phyloP scores from a whole-genome alignment of 176 grass and related monocot genomes.

The Cenchrus americanus region DNA sequence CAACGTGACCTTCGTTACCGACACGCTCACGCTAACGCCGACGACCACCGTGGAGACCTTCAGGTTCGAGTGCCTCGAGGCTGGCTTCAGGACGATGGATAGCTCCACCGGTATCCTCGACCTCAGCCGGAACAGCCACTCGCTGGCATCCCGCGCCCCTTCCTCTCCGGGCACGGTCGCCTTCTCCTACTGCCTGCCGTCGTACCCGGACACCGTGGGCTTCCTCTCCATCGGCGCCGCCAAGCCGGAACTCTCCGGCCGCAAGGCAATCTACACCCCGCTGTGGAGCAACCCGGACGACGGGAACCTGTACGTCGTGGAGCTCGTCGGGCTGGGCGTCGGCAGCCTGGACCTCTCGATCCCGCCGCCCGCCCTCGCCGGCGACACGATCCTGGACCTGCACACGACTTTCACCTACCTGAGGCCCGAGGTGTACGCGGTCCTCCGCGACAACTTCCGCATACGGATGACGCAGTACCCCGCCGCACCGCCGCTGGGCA shows the following conservation, averaged over 20 bases:
- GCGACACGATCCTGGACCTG: conserved; percentile 1
- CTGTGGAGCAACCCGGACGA: background rate
- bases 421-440: background rate
- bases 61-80: conserved; percentile 27
- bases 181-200: conserved; percentile 45
- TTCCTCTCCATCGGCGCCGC: conserved; percentile 14
- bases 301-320: conserved; percentile 2
- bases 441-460: conserved; percentile 19
- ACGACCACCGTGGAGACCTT: background rate
- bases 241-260: background rate
- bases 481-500: background rate
- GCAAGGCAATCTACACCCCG: conserved; percentile 6
- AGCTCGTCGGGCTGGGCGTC: conserved; percentile 27
- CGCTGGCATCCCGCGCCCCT: conserved; percentile 8
- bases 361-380: background rate
- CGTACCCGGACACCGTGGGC: background rate
- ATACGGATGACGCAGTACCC: background rate
- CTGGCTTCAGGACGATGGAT: background rate
- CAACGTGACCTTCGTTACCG: background rate
- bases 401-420: conserved; percentile 36
- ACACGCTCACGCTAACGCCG: conserved; percentile 6
- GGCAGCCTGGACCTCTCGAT: background rate
- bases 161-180: background rate
- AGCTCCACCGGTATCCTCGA: conserved; percentile 10
- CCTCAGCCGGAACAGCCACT: conserved; percentile 45